Evolutionary conservation across 2,329 filamentous ascomycete genomes (phyloP).

Genomic region (Xylaria hypoxylon): DNA sequence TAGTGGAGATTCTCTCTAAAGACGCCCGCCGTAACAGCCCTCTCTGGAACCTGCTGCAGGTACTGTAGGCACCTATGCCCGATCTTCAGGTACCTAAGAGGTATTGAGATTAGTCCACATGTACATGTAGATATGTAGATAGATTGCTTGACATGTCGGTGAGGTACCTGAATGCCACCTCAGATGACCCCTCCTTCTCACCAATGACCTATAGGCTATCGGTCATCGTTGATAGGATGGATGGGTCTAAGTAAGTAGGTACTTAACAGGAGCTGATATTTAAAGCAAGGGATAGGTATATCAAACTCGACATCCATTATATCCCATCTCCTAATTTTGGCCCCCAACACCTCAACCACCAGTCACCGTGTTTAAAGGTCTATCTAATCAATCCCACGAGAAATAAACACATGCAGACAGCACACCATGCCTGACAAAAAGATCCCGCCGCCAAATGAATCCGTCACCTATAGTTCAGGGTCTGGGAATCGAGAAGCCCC

Average conservation of each 20-base stretch:
- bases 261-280: not conserved
- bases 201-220: slow-evolving; percentile 1
- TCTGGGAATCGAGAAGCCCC: slow-evolving; percentile 59
- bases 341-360: not conserved
- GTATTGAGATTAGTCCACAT: too few relatives aligned
- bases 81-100: not conserved
- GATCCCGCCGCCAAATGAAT: slow-evolving; percentile 47
- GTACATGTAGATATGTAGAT: too few relatives aligned
- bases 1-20: not conserved
- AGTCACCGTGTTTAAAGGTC: too few relatives aligned
- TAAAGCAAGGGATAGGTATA: not conserved
- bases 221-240: not conserved
- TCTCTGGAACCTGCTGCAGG: slow-evolving; percentile 5
- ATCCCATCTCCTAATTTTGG: not conserved
- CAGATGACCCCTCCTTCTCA: slow-evolving; percentile 5
- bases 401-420: not conserved
- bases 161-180: not conserved
- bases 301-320: not conserved
- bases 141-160: slow-evolving; percentile 1
- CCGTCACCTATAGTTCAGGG: slow-evolving; percentile 50
- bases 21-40: not conserved
- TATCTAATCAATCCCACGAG: not conserved
- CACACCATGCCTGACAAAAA: slow-evolving; percentile 48
- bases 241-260: not conserved
- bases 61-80: not conserved